Evolutionary conservation across 2,329 filamentous ascomycete species (phyloP).

Genomic region (Zymoseptoria pseudotritici): DNA sequence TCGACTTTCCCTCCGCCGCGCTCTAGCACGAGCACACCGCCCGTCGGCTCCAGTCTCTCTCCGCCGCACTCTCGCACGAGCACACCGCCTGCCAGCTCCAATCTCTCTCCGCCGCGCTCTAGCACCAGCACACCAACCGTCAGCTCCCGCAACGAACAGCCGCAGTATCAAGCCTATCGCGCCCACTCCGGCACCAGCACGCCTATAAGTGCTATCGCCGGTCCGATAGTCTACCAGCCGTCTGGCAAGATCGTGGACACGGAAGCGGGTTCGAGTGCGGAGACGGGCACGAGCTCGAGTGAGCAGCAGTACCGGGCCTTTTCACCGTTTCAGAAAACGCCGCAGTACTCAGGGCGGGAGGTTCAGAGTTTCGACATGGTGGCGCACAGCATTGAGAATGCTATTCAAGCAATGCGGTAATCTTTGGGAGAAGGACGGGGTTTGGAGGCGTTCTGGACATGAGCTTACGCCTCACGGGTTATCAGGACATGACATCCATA

Average conservation of each 20-base stretch:
- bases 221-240: background rate
- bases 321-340: slow-evolving; percentile 1
- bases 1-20: no score
- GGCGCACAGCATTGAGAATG: slow-evolving; percentile 25
- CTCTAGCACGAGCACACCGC: no score
- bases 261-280: slow-evolving; percentile 1
- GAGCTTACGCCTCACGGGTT: no score
- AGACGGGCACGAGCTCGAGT: background rate
- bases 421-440: background rate
- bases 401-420: slow-evolving; percentile 19
- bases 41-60: no score
- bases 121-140: background rate
- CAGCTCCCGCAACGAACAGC: background rate
- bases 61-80: no score
- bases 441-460: background rate
- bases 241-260: background rate
- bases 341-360: slow-evolving; percentile 20
- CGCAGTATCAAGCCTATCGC: background rate
- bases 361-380: slow-evolving; percentile 21
- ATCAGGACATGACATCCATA: background rate
- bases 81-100: no score
- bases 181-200: slow-evolving; percentile 1
- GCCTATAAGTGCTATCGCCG: background rate
- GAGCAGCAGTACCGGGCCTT: background rate
- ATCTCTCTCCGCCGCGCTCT: background rate